Evolutionary conservation across 495 filamentous ascomycete species (phyloP).

Genomic region (Tuber melanosporum): DNA sequence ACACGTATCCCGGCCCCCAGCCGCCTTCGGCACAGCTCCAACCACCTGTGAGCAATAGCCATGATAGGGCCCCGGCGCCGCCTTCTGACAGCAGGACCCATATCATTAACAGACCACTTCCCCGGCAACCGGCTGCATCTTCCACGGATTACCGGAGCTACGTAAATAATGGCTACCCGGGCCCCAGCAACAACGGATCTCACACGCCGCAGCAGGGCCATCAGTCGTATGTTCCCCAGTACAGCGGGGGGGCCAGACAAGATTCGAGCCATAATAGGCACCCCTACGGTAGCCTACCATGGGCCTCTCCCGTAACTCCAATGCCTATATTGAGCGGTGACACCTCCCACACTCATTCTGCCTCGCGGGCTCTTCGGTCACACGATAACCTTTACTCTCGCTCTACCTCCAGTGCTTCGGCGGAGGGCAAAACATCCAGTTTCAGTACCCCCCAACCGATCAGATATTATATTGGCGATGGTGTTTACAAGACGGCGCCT

Average conservation of each 20-base stretch:
- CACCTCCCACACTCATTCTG: background rate
- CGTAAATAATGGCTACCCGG: background rate
- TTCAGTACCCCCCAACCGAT: slow-evolving; percentile 17
- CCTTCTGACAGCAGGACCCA: background rate
- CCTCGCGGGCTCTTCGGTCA: background rate
- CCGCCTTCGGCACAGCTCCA: slow-evolving; percentile 24
- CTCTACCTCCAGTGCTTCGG: background rate
- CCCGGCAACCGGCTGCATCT: background rate
- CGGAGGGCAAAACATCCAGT: background rate
- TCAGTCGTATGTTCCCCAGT: background rate
- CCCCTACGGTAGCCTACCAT: background rate
- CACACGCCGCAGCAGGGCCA: background rate
- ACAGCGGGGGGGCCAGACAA: background rate
- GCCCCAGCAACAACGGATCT: background rate
- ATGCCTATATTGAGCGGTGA: background rate
- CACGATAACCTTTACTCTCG: background rate
- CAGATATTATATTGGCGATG: slow-evolving; percentile 34
- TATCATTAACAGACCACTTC: background rate
- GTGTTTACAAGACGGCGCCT: slow-evolving; percentile 33
- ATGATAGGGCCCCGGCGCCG: slow-evolving; percentile 7
- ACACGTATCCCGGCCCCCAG: slow-evolving; percentile 26
- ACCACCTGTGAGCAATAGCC: slow-evolving; percentile 14
- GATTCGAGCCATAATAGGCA: background rate
- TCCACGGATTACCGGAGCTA: background rate
- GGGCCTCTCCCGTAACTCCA: background rate